Percentiles rank a stretch among this genome's conserved stretches.
Conservation (phyloP, 495 filamentous ascomycete genomes). For the Xylaria venustula region DNA sequence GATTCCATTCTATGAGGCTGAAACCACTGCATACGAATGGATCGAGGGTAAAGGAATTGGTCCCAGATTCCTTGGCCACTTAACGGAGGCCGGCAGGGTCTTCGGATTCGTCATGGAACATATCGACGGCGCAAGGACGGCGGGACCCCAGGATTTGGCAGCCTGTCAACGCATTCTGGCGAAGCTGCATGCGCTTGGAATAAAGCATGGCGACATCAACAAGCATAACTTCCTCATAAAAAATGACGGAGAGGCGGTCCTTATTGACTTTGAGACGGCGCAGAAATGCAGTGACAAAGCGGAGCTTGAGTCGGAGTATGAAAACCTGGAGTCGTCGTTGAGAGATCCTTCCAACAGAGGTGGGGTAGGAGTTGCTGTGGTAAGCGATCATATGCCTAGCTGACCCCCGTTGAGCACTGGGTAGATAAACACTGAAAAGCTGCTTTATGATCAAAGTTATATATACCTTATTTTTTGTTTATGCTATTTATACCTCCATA, state of each 20-base stretch:
- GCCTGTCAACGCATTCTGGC: conserved; percentile 27
- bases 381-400: too few species aligned
- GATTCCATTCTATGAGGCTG: conserved; percentile 38
- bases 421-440: too few species aligned
- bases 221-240: conserved; percentile 45
- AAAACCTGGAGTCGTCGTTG: neutral
- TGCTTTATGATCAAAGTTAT: too few species aligned
- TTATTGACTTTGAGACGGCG: conserved; percentile 41
- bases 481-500: too few species aligned
- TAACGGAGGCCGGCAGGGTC: conserved; percentile 43
- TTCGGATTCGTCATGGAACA: conserved; percentile 47
- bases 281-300: neutral
- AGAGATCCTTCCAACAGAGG: neutral
- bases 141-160: conserved; percentile 31
- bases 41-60: conserved; percentile 36
- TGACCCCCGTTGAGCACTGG: too few species aligned
- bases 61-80: conserved; percentile 43
- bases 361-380: neutral
- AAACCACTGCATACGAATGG: conserved; percentile 44
- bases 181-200: conserved; percentile 37
- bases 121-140: conserved; percentile 29
- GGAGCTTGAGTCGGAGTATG: neutral
- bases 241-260: conserved; percentile 20
- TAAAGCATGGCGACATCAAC: conserved; percentile 46
- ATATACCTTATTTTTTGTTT: too few species aligned